Evolutionary conservation across 2,329 filamentous ascomycete species (phyloP).

Genomic region (Alternaria novae-zelandiae): DNA sequence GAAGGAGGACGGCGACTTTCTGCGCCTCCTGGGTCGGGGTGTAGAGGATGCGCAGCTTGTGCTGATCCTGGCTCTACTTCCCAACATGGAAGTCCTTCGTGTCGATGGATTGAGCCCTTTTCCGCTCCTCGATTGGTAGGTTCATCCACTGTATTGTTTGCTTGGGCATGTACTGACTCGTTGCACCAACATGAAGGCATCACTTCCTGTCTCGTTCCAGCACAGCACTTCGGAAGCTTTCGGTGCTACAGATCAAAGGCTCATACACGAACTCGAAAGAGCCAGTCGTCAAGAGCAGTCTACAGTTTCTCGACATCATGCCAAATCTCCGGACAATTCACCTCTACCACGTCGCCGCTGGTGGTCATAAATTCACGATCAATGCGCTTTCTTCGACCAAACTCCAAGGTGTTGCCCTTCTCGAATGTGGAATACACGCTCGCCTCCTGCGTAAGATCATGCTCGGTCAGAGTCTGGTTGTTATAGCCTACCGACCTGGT

Average conservation of each 20-base stretch:
- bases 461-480: neutral
- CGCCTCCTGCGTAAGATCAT: neutral
- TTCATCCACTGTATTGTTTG: too few species aligned
- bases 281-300: neutral
- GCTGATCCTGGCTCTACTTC: neutral
- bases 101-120: conserved; percentile 1
- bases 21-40: neutral
- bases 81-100: neutral
- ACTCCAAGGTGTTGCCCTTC: neutral
- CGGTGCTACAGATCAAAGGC: neutral
- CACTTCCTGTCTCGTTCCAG: conserved; percentile 2
- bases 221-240: neutral
- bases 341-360: too few species aligned
- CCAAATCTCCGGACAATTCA: too few species aligned
- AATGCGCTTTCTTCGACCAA: neutral
- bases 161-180: neutral
- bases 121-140: neutral
- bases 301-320: conserved; percentile 2
- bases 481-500: neutral
- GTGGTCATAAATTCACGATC: neutral
- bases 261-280: neutral
- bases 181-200: neutral
- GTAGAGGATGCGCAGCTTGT: conserved; percentile 2
- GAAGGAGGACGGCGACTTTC: conserved; percentile 1
- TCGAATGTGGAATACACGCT: neutral